phyloP scores from a whole-genome alignment of 257 asterid genomes.

The Thymus mandschuricus region DNA sequence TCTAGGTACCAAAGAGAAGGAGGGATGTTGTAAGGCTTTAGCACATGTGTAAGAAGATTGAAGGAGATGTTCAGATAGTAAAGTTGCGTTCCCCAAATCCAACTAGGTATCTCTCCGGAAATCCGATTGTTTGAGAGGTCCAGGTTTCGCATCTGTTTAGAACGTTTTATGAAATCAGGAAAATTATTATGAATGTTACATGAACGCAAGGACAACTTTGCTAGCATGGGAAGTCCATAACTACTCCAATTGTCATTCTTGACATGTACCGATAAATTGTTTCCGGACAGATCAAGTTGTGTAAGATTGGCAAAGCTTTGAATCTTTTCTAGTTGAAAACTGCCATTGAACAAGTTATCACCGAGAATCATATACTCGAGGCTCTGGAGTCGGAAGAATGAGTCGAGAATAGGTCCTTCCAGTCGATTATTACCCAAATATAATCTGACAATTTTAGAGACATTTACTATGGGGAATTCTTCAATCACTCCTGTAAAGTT shows the following conservation, averaged over 20 bases:
- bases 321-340: conserved; percentile 17
- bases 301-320: conserved; percentile 28
- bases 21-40: conserved; percentile 28
- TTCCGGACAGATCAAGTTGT: conserved; percentile 43
- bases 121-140: conserved; percentile 47
- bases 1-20: neutral
- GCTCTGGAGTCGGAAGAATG: conserved; percentile 24
- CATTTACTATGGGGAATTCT: neutral
- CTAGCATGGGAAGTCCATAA: neutral
- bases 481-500: neutral
- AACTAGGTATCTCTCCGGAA: neutral
- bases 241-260: neutral
- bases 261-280: conserved; percentile 34
- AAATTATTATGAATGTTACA: conserved; percentile 38
- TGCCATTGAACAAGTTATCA: conserved; percentile 1
- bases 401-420: conserved; percentile 25
- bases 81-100: conserved; percentile 42
- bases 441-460: neutral
- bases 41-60: conserved; percentile 29
- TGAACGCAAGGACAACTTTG: neutral
- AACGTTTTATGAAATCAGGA: conserved; percentile 33
- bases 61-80: conserved; percentile 28
- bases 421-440: conserved; percentile 16
- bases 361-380: neutral
- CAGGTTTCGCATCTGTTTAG: neutral